Evolutionary conservation across 2,329 filamentous ascomycete species (phyloP).

Genomic region (Metarhizium album): DNA sequence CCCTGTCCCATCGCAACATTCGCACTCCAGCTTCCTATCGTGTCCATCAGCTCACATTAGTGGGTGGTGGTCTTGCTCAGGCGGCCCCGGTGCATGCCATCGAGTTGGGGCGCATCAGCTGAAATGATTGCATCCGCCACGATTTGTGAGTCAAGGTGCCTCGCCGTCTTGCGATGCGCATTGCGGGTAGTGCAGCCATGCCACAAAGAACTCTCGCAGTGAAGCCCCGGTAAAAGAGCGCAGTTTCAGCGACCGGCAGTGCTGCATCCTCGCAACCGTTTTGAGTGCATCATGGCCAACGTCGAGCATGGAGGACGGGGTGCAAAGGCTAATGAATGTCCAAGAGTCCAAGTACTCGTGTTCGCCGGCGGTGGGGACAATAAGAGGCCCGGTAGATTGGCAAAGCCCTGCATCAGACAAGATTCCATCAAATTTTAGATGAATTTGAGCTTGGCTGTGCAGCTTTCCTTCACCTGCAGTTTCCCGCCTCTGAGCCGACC

Average conservation of each 20-base stretch:
- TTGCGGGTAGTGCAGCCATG: background rate
- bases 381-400: no score
- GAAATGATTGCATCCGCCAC: background rate
- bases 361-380: no score
- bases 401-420: no score
- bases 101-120: background rate
- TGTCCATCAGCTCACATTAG: background rate
- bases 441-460: background rate
- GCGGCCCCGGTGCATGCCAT: background rate
- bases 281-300: no score
- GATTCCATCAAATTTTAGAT: no score
- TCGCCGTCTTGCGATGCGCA: background rate
- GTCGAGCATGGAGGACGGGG: no score
- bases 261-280: no score
- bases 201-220: no score
- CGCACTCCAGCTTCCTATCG: conserved; percentile 1
- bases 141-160: background rate
- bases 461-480: background rate
- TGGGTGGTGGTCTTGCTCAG: background rate
- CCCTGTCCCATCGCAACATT: background rate
- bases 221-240: no score
- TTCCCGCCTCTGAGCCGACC: background rate
- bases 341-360: no score
- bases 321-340: no score
- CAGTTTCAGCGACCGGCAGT: no score